Conservation (phyloP, 1,139 yeast genomes). For the Wickerhamiella pararugosa region DNA sequence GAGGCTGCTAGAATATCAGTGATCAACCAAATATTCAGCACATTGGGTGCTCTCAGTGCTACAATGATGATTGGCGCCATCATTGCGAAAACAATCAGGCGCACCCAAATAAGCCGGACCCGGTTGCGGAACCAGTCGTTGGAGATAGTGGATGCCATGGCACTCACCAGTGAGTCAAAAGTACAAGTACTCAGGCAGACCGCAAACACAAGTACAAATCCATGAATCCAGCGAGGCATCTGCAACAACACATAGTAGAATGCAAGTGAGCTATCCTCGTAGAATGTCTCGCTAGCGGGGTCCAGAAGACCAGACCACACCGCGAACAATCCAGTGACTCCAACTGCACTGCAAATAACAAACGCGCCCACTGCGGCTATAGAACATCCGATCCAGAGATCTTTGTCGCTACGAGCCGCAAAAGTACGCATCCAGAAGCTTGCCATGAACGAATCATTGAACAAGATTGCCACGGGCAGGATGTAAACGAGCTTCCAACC, state of each 20-base stretch:
- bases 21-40: slow-evolving; percentile 74
- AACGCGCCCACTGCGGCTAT: slow-evolving; percentile 58
- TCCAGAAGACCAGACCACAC: slow-evolving; percentile 73
- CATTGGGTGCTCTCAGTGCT: slow-evolving; percentile 68
- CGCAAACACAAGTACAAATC: slow-evolving; percentile 62
- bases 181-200: slow-evolving; percentile 73
- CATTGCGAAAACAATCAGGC: slow-evolving; percentile 56
- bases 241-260: slow-evolving; percentile 54
- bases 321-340: slow-evolving; percentile 73
- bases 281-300: slow-evolving; percentile 33
- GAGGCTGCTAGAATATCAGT: slow-evolving; percentile 83
- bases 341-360: slow-evolving; percentile 52
- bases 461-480: slow-evolving; percentile 68
- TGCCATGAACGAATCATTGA: slow-evolving; percentile 80
- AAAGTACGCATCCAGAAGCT: slow-evolving; percentile 93
- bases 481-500: slow-evolving; percentile 89
- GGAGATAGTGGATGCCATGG: slow-evolving; percentile 75
- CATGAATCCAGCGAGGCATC: slow-evolving; percentile 82
- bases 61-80: slow-evolving; percentile 78
- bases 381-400: slow-evolving; percentile 58
- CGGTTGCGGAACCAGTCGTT: slow-evolving; percentile 81
- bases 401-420: slow-evolving; percentile 68
- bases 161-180: slow-evolving; percentile 79
- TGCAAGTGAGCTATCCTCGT: slow-evolving; percentile 43
- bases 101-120: slow-evolving; percentile 47